These are phyloP conservation scores for Hammondia hammondi DNA, from an alignment of 169 alveolate species.

Conservation along the genomic window DNA sequence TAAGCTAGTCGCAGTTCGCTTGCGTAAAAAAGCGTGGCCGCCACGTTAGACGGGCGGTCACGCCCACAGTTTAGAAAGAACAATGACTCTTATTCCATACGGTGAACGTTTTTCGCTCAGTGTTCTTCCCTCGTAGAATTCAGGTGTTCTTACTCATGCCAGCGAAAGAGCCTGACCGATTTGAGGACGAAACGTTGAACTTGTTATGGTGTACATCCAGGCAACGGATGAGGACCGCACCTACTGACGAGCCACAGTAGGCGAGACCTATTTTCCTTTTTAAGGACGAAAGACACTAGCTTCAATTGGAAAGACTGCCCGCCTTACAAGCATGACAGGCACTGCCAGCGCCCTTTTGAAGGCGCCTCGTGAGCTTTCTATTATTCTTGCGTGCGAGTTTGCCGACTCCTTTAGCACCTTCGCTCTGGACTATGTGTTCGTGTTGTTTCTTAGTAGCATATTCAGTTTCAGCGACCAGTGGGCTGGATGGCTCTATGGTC, in stretches of 20 bases:
- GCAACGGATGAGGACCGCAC: neutral
- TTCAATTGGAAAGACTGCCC: neutral
- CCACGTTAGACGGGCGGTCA: no score
- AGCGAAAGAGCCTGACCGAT: neutral
- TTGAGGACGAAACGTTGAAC: neutral
- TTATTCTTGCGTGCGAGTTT: constrained; percentile 64
- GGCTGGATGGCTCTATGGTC: constrained; percentile 63
- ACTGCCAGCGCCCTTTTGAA: neutral
- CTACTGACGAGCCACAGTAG: neutral
- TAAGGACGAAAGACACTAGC: neutral
- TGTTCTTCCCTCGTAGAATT: no score
- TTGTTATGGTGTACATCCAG: neutral
- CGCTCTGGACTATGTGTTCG: constrained; percentile 65
- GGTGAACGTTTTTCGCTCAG: no score
- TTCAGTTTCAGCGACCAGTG: constrained; percentile 57
- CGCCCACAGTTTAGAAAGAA: no score
- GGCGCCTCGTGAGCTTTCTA: constrained; percentile 50
- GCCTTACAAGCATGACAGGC: neutral
- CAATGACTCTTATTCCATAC: no score
- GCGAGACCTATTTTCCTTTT: neutral
- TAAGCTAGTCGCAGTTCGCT: no score
- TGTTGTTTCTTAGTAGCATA: constrained; percentile 42
- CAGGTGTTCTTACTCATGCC: neutral
- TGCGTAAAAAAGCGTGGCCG: no score
- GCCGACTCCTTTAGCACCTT: constrained; percentile 68